These are phyloP conservation scores for Sporormia fimetaria DNA, from an alignment of 495 filamentous ascomycete genomes.

Conservation along the genomic window DNA sequence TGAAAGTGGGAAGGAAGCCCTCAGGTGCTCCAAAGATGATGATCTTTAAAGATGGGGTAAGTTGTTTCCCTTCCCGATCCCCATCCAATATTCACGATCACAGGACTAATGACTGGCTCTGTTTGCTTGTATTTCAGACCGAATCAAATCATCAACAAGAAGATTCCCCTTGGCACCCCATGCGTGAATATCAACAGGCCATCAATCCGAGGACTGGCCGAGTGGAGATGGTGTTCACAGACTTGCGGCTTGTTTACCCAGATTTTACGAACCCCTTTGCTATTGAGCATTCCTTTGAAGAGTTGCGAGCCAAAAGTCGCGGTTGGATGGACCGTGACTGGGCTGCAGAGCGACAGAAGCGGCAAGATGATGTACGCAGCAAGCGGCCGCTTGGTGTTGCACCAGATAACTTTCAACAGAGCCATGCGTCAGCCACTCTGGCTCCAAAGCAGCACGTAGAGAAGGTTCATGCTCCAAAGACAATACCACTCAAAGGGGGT, in stretches of 20 bases:
- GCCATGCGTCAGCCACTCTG: background rate
- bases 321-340: slow-evolving; percentile 70
- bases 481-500: slow-evolving; percentile 11
- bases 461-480: slow-evolving; percentile 3
- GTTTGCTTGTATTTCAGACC: slow-evolving; percentile 52
- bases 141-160: slow-evolving; percentile 29
- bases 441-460: slow-evolving; percentile 8
- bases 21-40: slow-evolving; percentile 67
- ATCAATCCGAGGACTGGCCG: slow-evolving; percentile 68
- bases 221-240: slow-evolving; percentile 74
- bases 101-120: slow-evolving; percentile 90
- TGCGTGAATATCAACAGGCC: slow-evolving; percentile 55
- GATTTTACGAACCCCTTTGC: slow-evolving; percentile 51
- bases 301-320: slow-evolving; percentile 65
- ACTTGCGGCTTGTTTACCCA: slow-evolving; percentile 75
- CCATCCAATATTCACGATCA: slow-evolving; percentile 73
- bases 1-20: slow-evolving; percentile 75
- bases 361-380: background rate
- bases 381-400: slow-evolving; percentile 1
- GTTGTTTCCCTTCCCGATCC: slow-evolving; percentile 34
- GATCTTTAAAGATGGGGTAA: slow-evolving; percentile 93
- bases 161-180: slow-evolving; percentile 29
- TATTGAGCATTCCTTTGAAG: slow-evolving; percentile 77
- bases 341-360: slow-evolving; percentile 26
- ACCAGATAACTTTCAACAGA: background rate